Evolutionary conservation across 176 grass and related monocot species (phyloP), one percentile per base, ranked within the genome.

Genomic region (Coix lacrymajobi): DNA sequence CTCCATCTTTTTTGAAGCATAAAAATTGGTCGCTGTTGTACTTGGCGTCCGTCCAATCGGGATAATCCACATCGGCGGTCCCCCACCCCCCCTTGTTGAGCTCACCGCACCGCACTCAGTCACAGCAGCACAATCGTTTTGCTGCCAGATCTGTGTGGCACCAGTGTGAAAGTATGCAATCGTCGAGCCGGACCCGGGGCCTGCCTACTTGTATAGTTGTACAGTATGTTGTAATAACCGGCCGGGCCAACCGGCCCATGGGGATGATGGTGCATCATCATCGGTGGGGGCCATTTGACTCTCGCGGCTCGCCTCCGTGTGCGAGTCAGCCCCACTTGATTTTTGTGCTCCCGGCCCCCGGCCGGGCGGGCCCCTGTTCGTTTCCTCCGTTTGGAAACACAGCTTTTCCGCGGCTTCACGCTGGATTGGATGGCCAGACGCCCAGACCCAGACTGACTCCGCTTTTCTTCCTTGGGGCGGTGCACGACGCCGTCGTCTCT

Each of bases 251-350:
- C 14, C 44, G 44, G 44, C 14, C 44, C 14, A 46, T 16, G 13
- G 44, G 45, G 51, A n/a, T n/a, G n/a, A n/a, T 54, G 5, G 51
- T 22, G 51, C 54, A 56, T n/a, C n/a, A n/a, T n/a, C n/a, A n/a
- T 24, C 3, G 8, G 70, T 62, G 82, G 77, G 87, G 70, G 30
- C 83, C 64, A 45, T 77, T 81, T 89, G 83, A 89, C 87, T 89
- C 51, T 69, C 46, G 67, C 56, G 2, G 2, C 79, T 14, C 37
- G 57, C 61, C 49, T 41, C 37, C 62, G 82, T 77, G 88, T 71
- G 52, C 71, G 71, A 64, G 78, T 71, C 71, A 85, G 87, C 71
- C 83, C 88, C 79, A 48, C 83, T 72, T 82, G 43, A 46, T 72
- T 86, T 87, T 65, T 45, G 48, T 29, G 69, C 24, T 4, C n/a